Evolutionary conservation across 768 basidiomycete species (phyloP), one percentile per base, ranked within the genome.

Genomic region (Termitomyces sp.): DNA sequence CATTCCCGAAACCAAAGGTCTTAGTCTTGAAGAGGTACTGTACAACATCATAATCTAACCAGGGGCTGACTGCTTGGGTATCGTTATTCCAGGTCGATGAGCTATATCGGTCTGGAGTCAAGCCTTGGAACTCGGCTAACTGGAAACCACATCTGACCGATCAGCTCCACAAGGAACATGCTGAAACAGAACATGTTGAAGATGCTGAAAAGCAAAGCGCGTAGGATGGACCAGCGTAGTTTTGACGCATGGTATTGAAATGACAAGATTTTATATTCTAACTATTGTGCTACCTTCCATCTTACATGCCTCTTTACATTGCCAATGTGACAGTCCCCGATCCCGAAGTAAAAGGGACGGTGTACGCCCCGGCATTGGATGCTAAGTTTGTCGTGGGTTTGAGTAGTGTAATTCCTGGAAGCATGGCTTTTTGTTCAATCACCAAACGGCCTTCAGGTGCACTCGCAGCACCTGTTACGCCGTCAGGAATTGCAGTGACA

Each of bases 1-100:
- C 68, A 82, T 93, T 47, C 91, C 91, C 22, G 92, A 93, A 76
- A 92, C 88, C 24, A 91, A 84, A 69, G 89, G 89, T 12, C 80
- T 92, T 22, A 83, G 83, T 54, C 70, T 90, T 61, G 89, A 91
- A 74, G 86, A 89, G 77, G 85, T 83, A 55, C 32, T 69, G 26
- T 12, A 59, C 39, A 33, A 32, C 63, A 53, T 42, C 30, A 44
- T 52, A 2, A 48, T 47, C 22, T n/a, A 43, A 32, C 36, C 26
- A 46, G 20, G 30, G 13, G 58, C 51, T 52, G 16, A 46, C 7
- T 52, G 37, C 37, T 5, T 51, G 8, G 18, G 9, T 30, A 45
- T 30, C 39, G 26, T 18, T 18, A 22, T 47, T 58, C 5, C 55
- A 86, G 85, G 85, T 89, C 60, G 88, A 91, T 67, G 87, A 89